These are phyloP conservation scores for Theileria annulata DNA, from an alignment of 169 alveolate species.

Conservation along the genomic window DNA sequence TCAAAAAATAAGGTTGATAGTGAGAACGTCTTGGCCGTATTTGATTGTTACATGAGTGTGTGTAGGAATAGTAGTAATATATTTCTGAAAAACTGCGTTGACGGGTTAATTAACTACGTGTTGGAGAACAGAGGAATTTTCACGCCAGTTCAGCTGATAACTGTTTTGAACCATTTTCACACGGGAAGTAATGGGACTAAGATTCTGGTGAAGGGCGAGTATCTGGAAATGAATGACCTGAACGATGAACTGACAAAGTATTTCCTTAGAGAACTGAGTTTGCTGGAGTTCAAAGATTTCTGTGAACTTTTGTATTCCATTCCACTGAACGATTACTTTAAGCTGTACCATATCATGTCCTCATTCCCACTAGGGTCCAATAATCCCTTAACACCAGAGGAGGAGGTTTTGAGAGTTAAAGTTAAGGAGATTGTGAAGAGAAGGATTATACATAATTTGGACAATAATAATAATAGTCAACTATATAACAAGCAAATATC, in stretches of 20 bases:
- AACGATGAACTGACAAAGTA: not conserved
- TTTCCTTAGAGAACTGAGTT: not conserved
- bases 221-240: not conserved
- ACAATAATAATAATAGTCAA: not conserved
- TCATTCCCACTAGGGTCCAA: not conserved
- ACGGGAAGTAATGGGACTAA: not conserved
- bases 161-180: not conserved
- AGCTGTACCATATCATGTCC: constrained; percentile 4
- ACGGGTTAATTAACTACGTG: not conserved
- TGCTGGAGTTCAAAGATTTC: constrained; percentile 3
- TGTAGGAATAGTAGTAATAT: not conserved
- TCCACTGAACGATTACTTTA: constrained; percentile 4
- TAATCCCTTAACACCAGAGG: not conserved
- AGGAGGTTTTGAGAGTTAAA: not conserved
- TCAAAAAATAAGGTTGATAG: not conserved
- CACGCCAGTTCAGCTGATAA: not conserved
- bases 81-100: not conserved
- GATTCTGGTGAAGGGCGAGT: constrained; percentile 1
- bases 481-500: not conserved
- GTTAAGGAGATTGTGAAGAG: not conserved
- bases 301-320: not conserved
- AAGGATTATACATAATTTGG: not conserved
- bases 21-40: not conserved
- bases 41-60: not conserved
- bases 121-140: not conserved